Base-by-base conservation (phyloP, 1,284 basidiomycete species). In the Taiwanofungus camphoratus region DNA sequence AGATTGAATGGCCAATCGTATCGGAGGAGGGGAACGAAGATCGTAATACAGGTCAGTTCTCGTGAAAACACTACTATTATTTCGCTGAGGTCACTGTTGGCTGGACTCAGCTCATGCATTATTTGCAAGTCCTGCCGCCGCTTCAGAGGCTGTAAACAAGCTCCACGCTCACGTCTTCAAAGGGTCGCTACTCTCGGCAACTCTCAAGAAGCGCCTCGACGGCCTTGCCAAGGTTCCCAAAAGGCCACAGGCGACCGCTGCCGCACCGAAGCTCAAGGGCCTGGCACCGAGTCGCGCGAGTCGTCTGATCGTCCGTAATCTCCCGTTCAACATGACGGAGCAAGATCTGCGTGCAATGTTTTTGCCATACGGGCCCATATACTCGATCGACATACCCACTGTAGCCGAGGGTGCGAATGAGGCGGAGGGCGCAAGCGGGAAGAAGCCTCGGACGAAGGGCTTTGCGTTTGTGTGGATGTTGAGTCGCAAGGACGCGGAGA, bases 391-490 rank as follows among this genome's bases (percentile, higher is more conserved):
- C 50, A 82, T 97, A 11, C 93, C 92, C 1, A 63, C 67, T 5
- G 46, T 54, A 30, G 50, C 52, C 21, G 53, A 57, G 33, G 52
- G 42, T 5, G 49, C 62, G 22, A 60, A 63, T 8, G 63, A 66
- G 13, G 41, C 40, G 6, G 36, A 45, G 18, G 52, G 36, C 8
- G 43, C 34, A 16, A 37, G 34, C 31, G 36, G 45, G 32, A 58
- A 20, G 55, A 54, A 41, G 16, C 39, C 23, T 1, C 36, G 32
- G 52, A 21, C 76, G 18, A 85, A 89, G 53, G 94, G 95, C 0
- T 99, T 96, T 56, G 95, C 92, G 0, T 98, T 99, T 57, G 84
- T 98, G 11, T 97, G 93, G 92, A 93, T 92, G 76, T 66, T 93
- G 49, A 85, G 82, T 51, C 82, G 79, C 56, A 84, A 86, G 49